phyloP scores from a whole-genome alignment of 169 alveolate genomes.

The Eimeria maxima region DNA sequence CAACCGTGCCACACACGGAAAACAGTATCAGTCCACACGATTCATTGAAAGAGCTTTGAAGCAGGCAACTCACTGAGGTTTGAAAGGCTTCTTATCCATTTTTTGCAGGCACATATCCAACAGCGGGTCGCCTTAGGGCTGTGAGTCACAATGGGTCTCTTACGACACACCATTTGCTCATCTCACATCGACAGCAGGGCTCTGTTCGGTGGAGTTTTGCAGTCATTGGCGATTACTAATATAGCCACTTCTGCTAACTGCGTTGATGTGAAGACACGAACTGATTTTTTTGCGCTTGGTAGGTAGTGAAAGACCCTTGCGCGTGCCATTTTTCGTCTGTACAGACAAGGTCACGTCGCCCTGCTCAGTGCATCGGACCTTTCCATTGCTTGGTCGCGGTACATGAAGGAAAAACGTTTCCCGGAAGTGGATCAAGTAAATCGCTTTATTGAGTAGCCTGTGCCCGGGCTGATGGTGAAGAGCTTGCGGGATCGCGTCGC shows the following conservation, averaged over 20 bases:
- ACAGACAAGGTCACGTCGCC: slow-evolving; percentile 19
- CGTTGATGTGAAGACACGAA: background rate
- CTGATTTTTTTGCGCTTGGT: background rate
- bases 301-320: background rate
- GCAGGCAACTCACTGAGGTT: background rate
- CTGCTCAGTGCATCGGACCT: background rate
- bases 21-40: background rate
- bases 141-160: slow-evolving; percentile 5
- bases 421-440: background rate
- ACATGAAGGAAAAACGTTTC: background rate
- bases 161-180: background rate
- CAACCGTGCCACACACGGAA: background rate
- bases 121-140: background rate
- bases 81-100: background rate
- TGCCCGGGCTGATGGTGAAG: background rate
- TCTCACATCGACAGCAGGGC: background rate
- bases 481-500: background rate
- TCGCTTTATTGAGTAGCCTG: background rate
- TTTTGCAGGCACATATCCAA: background rate
- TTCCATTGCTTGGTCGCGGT: slow-evolving; percentile 10
- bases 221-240: background rate
- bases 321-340: background rate
- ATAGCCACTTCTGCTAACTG: background rate
- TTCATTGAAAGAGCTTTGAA: background rate
- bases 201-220: background rate